These are phyloP conservation scores for Coelastrella sp. DNA, from an alignment of 139 green algal species.

Conservation along the genomic window DNA sequence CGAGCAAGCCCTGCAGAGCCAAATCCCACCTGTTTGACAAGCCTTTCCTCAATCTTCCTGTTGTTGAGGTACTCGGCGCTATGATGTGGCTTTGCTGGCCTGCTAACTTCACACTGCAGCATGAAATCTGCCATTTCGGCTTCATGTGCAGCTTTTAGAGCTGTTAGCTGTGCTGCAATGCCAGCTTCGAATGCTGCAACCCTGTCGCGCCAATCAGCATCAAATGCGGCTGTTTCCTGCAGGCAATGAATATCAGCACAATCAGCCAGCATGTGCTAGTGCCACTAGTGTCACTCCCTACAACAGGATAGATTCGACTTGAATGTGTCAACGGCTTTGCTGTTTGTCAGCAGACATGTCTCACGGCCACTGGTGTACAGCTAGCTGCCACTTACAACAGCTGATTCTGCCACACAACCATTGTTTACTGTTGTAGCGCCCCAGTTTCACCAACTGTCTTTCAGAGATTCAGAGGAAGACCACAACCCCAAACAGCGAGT, in stretches of 20 bases:
- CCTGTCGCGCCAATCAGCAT: conserved; percentile 10
- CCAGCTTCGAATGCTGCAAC: conserved; percentile 21
- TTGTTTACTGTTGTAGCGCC: no score
- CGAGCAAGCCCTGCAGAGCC: no score
- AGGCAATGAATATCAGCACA: not conserved
- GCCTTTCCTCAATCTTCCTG: conserved; percentile 43
- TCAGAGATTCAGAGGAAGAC: no score
- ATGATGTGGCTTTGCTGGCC: conserved; percentile 39
- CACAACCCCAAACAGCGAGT: no score
- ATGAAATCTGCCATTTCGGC: conserved; percentile 24
- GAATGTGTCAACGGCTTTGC: no score
- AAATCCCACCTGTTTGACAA: conserved; percentile 45
- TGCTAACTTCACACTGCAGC: conserved; percentile 2
- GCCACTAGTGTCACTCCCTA: not conserved
- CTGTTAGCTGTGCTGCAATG: conserved; percentile 33
- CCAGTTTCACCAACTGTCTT: no score
- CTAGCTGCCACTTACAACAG: no score
- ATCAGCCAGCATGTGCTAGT: not conserved
- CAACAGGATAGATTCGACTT: not conserved
- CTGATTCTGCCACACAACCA: no score
- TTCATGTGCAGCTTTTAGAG: conserved; percentile 33
- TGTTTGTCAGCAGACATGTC: no score
- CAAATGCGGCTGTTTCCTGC: conserved; percentile 40
- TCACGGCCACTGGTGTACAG: no score
- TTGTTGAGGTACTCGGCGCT: conserved; percentile 48